Evolutionary conservation across 208 protist species (phyloP).

Genomic region (Tetramitus jugosus): DNA sequence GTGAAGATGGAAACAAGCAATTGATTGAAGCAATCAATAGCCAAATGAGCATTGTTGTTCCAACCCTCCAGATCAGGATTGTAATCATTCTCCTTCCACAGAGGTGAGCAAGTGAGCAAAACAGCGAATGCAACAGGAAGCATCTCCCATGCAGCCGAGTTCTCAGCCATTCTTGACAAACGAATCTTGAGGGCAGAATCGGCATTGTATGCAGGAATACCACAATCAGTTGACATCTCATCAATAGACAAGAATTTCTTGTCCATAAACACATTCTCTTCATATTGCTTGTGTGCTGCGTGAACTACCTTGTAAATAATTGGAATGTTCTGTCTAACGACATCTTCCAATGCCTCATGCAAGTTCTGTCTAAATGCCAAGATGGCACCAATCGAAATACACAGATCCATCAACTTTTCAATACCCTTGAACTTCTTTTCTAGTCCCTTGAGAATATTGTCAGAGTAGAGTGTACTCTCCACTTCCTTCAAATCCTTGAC

Average conservation of each 20-base stretch:
- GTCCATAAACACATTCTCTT: not conserved
- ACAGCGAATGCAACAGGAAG: not conserved
- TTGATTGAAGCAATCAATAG: not conserved
- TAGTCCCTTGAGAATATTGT: not conserved
- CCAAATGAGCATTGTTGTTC: conserved; percentile 8
- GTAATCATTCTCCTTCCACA: not conserved
- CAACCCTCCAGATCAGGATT: conserved; percentile 12
- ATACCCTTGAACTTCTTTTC: not conserved
- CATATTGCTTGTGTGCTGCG: not conserved
- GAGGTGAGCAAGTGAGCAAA: not conserved
- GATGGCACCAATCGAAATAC: not conserved
- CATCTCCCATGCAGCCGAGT: not conserved
- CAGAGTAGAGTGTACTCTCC: not conserved
- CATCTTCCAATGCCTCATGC: not conserved
- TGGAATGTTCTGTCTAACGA: not conserved
- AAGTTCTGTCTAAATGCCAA: conserved; percentile 13
- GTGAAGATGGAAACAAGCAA: not conserved
- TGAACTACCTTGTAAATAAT: conserved; percentile 11
- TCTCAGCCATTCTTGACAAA: not conserved
- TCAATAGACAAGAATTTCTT: not conserved
- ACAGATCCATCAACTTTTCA: not conserved
- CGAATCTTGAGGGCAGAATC: not conserved
- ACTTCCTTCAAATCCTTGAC: not conserved
- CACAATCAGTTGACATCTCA: not conserved
- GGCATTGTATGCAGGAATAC: not conserved